phyloP scores from a whole-genome alignment of 202 grass and related monocot species.

The Panicum hallii region DNA sequence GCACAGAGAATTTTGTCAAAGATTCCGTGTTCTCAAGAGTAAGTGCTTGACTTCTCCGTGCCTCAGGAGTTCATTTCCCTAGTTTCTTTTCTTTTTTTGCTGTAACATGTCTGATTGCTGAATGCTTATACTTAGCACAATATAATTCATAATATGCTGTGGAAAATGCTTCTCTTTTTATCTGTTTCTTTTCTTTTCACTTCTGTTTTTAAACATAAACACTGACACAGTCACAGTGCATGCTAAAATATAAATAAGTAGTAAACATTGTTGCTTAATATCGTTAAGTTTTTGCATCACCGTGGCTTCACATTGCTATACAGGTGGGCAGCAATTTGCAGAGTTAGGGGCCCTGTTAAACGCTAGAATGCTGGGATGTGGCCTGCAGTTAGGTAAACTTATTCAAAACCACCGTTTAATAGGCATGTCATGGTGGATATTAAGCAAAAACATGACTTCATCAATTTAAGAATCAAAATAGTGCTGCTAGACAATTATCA shows the following conservation, averaged over 20 bases:
- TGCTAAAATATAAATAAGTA: constrained; percentile 3
- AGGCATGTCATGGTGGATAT: background rate
- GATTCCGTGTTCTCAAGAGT: constrained; percentile 47
- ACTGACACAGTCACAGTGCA: background rate
- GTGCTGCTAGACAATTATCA: background rate
- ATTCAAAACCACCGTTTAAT: background rate
- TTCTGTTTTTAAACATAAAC: background rate
- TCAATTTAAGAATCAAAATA: constrained; percentile 3
- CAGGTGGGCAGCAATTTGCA: constrained; percentile 22
- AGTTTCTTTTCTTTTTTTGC: constrained; percentile 9
- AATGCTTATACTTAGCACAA: background rate
- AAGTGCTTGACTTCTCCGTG: constrained; percentile 38
- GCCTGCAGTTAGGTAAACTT: constrained; percentile 26
- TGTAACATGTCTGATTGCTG: constrained; percentile 3
- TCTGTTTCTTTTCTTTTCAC: background rate
- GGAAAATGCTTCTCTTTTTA: background rate
- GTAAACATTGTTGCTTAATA: background rate
- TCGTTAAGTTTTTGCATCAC: constrained; percentile 35
- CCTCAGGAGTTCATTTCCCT: constrained; percentile 21
- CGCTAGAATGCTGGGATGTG: constrained; percentile 37
- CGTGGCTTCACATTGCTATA: constrained; percentile 31
- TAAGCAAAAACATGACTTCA: constrained; percentile 10
- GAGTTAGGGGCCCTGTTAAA: constrained; percentile 1
- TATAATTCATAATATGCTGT: background rate
- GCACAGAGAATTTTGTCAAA: constrained; percentile 33